Evolutionary conservation across 2,329 filamentous ascomycete species (phyloP), one percentile per base, ranked within the genome.

Genomic region (Cladosporium sp.): DNA sequence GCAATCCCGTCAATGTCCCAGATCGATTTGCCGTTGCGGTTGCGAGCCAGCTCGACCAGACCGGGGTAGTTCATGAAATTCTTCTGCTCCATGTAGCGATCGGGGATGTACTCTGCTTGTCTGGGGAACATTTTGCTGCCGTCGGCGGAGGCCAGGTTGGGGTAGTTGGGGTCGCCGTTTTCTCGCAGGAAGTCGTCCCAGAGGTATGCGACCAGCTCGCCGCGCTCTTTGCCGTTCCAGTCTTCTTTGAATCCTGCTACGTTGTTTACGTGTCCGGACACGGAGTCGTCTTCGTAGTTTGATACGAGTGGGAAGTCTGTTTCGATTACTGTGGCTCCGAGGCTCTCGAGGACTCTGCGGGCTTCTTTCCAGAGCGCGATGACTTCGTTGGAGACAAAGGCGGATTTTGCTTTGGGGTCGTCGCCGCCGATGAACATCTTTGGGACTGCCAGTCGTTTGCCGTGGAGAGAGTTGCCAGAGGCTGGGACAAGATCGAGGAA

Each of bases 141-240:
- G 42, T 80, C 69, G 2, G 78, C 71, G 7, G 62, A 60, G 0
- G 62, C 56, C 3, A 79, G 63, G 29, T 62, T 64, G 1, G 68
- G 58, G 30, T 71, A 63, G 1, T 65, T 68, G 0, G 64, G 40
- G 50, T 77, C 73, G 7, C 61, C 62, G 53, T 77, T 77, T 1
- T 62, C 53, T 2, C 57, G 54, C 2, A 80, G 64, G 47, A 80
- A 80, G 39, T 75, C 71, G 50, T 80, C 71, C 77, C 78, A 80
- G 0, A 72, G 70, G 54, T 74, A 72, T 1, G 77, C 74, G 2
- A 79, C 73, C 1, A 79, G 64, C n/a, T 71, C 63, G 17, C 74
- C 68, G 50, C 75, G 68, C 56, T 79, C 77, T 20, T 70, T 68
- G 43, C 59, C 62, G 34, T 73, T 70, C 76, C 76, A 79, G 50